Percentiles rank a stretch among this genome's conserved stretches.
Evolutionary conservation across 495 filamentous ascomycete species (phyloP).

Genomic region (Penicillium crystallinum): DNA sequence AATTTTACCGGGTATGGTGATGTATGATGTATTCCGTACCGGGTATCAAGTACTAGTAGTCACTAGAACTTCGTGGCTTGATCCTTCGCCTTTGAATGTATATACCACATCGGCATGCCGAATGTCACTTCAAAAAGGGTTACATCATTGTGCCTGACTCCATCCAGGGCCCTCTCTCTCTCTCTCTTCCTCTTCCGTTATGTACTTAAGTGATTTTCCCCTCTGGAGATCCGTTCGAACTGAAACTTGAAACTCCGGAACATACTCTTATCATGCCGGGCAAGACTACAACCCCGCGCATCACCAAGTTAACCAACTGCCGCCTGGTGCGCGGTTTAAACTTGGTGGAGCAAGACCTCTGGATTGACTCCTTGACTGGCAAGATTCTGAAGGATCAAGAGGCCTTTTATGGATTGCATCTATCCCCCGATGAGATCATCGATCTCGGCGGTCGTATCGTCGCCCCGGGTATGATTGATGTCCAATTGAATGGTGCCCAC

Average conservation of each 20-base stretch:
- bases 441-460: constrained; percentile 75
- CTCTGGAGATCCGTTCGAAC: too few species aligned
- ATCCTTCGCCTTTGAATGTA: neutral
- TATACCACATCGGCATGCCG: constrained; percentile 28
- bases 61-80: too few species aligned
- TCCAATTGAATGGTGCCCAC: constrained; percentile 79
- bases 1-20: neutral
- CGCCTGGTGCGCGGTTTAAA: constrained; percentile 57
- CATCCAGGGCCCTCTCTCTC: neutral
- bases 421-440: constrained; percentile 49
- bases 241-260: too few species aligned
- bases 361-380: constrained; percentile 69
- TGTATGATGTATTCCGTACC: too few species aligned
- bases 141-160: constrained; percentile 22
- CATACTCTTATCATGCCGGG: constrained; percentile 38
- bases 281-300: constrained; percentile 40
- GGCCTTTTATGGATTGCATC: constrained; percentile 65
- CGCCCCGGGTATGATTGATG: constrained; percentile 77
- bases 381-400: constrained; percentile 71
- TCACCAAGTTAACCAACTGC: constrained; percentile 83
- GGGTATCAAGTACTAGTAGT: too few species aligned
- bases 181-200: neutral
- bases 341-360: constrained; percentile 68
- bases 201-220: constrained; percentile 6
- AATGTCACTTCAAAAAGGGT: constrained; percentile 19